These are phyloP conservation scores for Brassica nigra DNA, from an alignment of 345 rosid genomes.

Conservation along the genomic window DNA sequence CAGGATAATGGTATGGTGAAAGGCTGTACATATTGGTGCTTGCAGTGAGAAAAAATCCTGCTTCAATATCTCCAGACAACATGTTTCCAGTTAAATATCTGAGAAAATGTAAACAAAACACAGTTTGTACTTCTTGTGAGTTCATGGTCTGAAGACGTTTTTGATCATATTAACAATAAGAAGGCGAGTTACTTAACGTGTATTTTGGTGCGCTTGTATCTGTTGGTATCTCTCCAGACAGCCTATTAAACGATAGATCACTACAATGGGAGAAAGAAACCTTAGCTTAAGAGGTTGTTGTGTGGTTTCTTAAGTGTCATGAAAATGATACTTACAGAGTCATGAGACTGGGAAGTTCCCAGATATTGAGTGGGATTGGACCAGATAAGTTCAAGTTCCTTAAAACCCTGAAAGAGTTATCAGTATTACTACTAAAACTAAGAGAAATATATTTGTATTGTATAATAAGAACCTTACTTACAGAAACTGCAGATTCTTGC, in stretches of 20 bases:
- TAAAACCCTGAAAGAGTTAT: slow-evolving; percentile 27
- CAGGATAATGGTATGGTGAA: background rate
- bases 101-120: background rate
- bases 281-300: background rate
- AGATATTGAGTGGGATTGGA: slow-evolving; percentile 36
- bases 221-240: slow-evolving; percentile 38
- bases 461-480: slow-evolving; percentile 1
- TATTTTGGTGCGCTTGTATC: slow-evolving; percentile 32
- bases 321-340: slow-evolving; percentile 35
- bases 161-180: background rate
- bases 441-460: background rate
- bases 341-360: slow-evolving; percentile 36
- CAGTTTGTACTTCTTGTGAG: background rate
- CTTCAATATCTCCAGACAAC: slow-evolving; percentile 36
- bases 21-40: slow-evolving; percentile 38
- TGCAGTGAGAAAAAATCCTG: slow-evolving; percentile 42
- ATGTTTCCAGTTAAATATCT: slow-evolving; percentile 42
- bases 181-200: slow-evolving; percentile 17
- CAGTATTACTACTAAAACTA: background rate
- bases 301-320: background rate
- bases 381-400: slow-evolving; percentile 38
- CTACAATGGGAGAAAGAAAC: slow-evolving; percentile 14
- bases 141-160: background rate
- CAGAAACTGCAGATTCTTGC: slow-evolving; percentile 37
- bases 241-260: slow-evolving; percentile 40